Conservation (phyloP, 495 filamentous ascomycete species). For the Penicillium manginii region DNA sequence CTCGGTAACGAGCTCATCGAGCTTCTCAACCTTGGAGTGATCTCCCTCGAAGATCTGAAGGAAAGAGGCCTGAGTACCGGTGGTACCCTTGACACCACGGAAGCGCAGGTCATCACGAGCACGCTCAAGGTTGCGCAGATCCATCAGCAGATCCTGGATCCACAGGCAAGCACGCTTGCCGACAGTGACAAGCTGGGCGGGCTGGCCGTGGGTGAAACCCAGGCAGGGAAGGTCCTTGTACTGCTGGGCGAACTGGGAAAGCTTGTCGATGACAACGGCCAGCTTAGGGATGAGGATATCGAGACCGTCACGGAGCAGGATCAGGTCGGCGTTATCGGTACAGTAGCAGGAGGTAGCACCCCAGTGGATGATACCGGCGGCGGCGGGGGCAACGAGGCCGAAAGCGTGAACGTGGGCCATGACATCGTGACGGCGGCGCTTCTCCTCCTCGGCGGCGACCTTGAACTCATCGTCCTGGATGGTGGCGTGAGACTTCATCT, state of each 20-base stretch:
- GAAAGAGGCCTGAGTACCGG: slow-evolving; percentile 80
- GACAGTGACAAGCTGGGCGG: slow-evolving; percentile 81
- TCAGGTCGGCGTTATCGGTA: slow-evolving; percentile 90
- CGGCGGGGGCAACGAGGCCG: slow-evolving; percentile 73
- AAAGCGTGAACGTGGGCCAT: slow-evolving; percentile 78
- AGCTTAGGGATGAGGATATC: slow-evolving; percentile 83
- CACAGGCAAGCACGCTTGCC: slow-evolving; percentile 75
- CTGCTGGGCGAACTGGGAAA: slow-evolving; percentile 74
- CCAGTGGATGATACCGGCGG: slow-evolving; percentile 86
- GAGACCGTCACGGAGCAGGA: slow-evolving; percentile 75
- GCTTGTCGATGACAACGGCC: slow-evolving; percentile 80
- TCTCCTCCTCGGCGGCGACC: slow-evolving; percentile 79
- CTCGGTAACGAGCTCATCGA: slow-evolving; percentile 75
- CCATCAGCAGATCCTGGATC: slow-evolving; percentile 87
- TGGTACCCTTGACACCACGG: slow-evolving; percentile 82
- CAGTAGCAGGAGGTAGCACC: slow-evolving; percentile 68
- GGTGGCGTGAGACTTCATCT: slow-evolving; percentile 72
- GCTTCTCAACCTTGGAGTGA: slow-evolving; percentile 72
- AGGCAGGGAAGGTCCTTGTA: slow-evolving; percentile 69
- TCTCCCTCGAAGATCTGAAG: slow-evolving; percentile 82
- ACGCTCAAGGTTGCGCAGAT: slow-evolving; percentile 79
- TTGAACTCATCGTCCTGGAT: slow-evolving; percentile 82
- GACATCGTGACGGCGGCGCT: slow-evolving; percentile 70
- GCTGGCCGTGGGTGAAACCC: slow-evolving; percentile 86
- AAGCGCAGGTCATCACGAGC: slow-evolving; percentile 77